Percentiles rank a stretch among this genome's conserved stretches.
Conservation (phyloP, 1,284 basidiomycete species). For the Tilletia caries region DNA sequence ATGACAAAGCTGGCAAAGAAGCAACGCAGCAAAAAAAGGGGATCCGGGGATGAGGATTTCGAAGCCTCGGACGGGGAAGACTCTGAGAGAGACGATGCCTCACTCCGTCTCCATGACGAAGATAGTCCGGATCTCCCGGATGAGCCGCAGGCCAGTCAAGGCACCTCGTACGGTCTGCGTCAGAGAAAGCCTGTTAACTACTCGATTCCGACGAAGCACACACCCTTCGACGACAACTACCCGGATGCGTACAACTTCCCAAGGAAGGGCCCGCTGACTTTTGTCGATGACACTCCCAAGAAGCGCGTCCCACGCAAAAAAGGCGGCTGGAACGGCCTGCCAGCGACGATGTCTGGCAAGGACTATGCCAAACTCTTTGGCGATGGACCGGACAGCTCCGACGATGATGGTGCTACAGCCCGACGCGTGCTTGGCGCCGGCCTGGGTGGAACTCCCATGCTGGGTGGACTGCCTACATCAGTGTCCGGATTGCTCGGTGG, state of each 20-base stretch:
- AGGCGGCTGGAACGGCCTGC: conserved; percentile 35
- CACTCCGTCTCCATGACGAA: conserved; percentile 6
- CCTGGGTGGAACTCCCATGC: background rate
- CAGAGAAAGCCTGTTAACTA: conserved; percentile 10
- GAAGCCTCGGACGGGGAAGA: background rate
- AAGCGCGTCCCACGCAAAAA: conserved; percentile 24
- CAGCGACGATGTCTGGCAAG: conserved; percentile 46
- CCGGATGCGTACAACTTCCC: too few species aligned
- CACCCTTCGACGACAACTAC: too few species aligned
- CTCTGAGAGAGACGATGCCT: background rate
- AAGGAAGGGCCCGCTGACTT: background rate
- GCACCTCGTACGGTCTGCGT: background rate
- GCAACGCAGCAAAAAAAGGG: background rate
- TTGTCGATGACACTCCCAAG: background rate
- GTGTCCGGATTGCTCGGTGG: background rate
- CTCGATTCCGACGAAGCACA: background rate
- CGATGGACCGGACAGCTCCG: conserved; percentile 44
- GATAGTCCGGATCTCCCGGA: background rate
- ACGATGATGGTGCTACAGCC: conserved; percentile 27
- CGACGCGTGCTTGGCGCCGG: conserved; percentile 6
- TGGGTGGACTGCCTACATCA: background rate
- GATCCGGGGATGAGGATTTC: too few species aligned
- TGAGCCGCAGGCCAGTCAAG: background rate
- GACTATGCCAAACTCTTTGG: conserved; percentile 50
- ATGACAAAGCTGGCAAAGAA: too few species aligned